Conservation (phyloP, 257 asterid genomes). For the Solanum arcanum region DNA sequence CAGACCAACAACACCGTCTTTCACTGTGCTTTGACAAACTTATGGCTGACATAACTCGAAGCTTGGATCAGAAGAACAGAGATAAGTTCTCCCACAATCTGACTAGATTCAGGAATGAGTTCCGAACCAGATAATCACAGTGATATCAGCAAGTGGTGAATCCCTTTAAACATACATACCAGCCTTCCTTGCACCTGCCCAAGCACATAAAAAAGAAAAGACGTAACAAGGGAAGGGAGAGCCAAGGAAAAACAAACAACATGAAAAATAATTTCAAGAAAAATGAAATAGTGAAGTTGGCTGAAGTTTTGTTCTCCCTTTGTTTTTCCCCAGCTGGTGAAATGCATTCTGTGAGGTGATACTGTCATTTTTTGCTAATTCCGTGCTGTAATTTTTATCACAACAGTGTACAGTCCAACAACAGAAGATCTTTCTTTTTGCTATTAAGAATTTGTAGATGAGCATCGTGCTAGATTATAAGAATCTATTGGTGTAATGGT, state of each 20-base stretch:
- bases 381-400: background rate
- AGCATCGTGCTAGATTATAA: background rate
- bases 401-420: background rate
- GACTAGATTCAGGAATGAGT: slow-evolving; percentile 66
- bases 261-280: background rate
- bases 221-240: background rate
- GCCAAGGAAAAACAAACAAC: background rate
- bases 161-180: background rate
- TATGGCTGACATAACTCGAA: slow-evolving; percentile 67
- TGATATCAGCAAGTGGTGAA: background rate
- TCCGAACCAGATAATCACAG: slow-evolving; percentile 53
- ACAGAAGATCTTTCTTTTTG: background rate
- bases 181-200: background rate
- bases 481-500: background rate
- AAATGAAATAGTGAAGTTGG: background rate
- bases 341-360: background rate
- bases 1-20: slow-evolving; percentile 80
- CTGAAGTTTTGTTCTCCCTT: background rate
- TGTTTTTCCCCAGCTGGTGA: background rate
- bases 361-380: background rate
- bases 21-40: slow-evolving; percentile 73
- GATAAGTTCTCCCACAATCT: slow-evolving; percentile 93
- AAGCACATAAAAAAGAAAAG: background rate
- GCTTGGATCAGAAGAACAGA: slow-evolving; percentile 89
- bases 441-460: background rate